A percentile compares a stretch with the other conserved stretches of the same genome.
These are phyloP conservation scores for Boletus rubropictus DNA, from an alignment of 768 basidiomycete species.

Conservation along the genomic window DNA sequence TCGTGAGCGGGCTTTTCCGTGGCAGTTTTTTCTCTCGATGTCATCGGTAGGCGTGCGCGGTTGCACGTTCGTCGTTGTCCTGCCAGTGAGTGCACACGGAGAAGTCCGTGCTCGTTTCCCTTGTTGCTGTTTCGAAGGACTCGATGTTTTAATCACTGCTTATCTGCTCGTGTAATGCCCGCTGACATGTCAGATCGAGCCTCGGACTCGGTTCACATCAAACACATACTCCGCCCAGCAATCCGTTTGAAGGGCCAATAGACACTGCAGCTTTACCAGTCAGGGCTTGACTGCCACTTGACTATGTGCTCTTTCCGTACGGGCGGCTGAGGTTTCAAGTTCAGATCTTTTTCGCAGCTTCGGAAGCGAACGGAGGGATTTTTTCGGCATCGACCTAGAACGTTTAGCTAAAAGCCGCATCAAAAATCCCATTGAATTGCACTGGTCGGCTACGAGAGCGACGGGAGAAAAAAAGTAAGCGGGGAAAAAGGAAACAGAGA, in stretches of 20 bases:
- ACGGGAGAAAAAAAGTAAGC: slow-evolving; percentile 10
- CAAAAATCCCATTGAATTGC: no score
- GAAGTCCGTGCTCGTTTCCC: not conserved
- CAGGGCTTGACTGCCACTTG: no score
- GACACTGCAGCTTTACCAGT: no score
- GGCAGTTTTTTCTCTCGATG: not conserved
- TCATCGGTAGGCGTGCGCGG: not conserved
- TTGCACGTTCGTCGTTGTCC: not conserved
- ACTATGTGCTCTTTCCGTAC: no score
- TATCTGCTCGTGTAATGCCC: not conserved
- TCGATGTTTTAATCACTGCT: no score
- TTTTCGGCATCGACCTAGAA: not conserved
- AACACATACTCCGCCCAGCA: not conserved
- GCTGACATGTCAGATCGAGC: not conserved
- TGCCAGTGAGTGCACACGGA: not conserved
- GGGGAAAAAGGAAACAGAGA: slow-evolving; percentile 14
- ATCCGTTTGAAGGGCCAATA: no score
- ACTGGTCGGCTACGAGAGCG: slow-evolving; percentile 5
- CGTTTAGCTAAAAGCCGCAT: no score
- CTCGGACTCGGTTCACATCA: not conserved
- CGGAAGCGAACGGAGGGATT: slow-evolving; percentile 22
- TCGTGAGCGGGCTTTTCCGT: not conserved
- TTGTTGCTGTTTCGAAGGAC: not conserved
- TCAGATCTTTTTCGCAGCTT: slow-evolving; percentile 8
- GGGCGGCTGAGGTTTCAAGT: slow-evolving; percentile 16